phyloP scores from a whole-genome alignment of 1,284 basidiomycete species.

The Marasmius oreades region DNA sequence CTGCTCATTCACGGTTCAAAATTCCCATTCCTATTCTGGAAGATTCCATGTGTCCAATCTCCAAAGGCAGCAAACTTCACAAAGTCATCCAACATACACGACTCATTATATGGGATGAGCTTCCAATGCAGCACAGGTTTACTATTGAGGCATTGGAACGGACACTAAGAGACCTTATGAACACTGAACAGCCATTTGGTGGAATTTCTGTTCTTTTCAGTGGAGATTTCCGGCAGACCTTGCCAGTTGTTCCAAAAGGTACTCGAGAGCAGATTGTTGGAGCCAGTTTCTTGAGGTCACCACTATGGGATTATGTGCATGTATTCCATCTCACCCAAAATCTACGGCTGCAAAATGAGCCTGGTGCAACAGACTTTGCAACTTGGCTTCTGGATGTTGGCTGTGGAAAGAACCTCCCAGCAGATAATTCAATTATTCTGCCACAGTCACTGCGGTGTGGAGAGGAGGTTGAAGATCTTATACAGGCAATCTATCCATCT shows the following conservation, averaged over 20 bases:
- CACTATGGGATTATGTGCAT: conserved; percentile 31
- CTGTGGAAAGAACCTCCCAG: too few relatives aligned
- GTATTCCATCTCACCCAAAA: conserved; percentile 31
- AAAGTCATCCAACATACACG: conserved; percentile 24
- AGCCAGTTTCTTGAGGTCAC: conserved; percentile 29
- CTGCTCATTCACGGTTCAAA: conserved; percentile 40
- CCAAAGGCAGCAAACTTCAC: conserved; percentile 21
- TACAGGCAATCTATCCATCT: too few relatives aligned
- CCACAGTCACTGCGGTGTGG: too few relatives aligned
- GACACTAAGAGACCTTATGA: conserved; percentile 25
- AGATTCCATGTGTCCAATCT: conserved; percentile 31
- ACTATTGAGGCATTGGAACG: conserved; percentile 31
- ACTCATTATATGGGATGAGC: conserved; percentile 40
- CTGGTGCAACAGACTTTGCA: conserved; percentile 16
- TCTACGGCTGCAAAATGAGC: conserved; percentile 29
- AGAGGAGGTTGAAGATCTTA: too few relatives aligned
- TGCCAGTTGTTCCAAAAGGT: conserved; percentile 29
- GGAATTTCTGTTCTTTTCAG: conserved; percentile 36
- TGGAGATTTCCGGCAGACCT: conserved; percentile 36
- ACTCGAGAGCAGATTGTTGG: conserved; percentile 30
- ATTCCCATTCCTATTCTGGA: conserved; percentile 36
- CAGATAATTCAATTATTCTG: too few relatives aligned
- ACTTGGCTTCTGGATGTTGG: too few relatives aligned
- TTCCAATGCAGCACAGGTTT: conserved; percentile 29
- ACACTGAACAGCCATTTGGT: conserved; percentile 30